phyloP scores from a whole-genome alignment of 2,329 filamentous ascomycete species.

The Purpureocillium lavendulum region DNA sequence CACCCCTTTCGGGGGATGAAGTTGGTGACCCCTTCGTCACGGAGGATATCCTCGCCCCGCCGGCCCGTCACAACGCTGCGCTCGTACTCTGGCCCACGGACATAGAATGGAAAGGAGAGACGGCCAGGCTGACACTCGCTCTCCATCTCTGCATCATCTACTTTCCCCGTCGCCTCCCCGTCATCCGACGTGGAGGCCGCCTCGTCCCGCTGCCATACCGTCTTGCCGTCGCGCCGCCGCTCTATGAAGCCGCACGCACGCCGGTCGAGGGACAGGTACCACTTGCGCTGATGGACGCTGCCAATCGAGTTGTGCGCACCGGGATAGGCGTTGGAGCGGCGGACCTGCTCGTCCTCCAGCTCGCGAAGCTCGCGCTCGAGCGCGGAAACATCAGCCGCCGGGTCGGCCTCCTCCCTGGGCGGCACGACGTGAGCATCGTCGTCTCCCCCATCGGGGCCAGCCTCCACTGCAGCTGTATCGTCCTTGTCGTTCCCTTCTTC shows the following conservation, averaged over 20 bases:
- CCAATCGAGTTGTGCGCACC: constrained; percentile 58
- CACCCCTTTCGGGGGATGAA: constrained; percentile 54
- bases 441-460: constrained; percentile 1
- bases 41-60: constrained; percentile 47
- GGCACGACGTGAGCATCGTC: constrained; percentile 12
- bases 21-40: constrained; percentile 49
- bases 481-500: constrained; percentile 8
- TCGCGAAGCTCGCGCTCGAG: constrained; percentile 34
- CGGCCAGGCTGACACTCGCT: no score
- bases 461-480: no score
- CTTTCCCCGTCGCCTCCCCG: no score
- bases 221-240: constrained; percentile 14
- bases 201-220: constrained; percentile 6
- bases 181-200: not conserved
- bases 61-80: constrained; percentile 60
- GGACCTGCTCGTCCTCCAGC: constrained; percentile 44
- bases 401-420: constrained; percentile 7
- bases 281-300: constrained; percentile 58
- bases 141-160: no score
- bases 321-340: constrained; percentile 55
- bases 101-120: constrained; percentile 47
- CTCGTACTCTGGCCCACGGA: constrained; percentile 52
- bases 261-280: constrained; percentile 58
- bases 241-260: constrained; percentile 47
- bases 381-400: constrained; percentile 16